phyloP scores from a whole-genome alignment of 768 basidiomycete species.

The Boletus huronensis region DNA sequence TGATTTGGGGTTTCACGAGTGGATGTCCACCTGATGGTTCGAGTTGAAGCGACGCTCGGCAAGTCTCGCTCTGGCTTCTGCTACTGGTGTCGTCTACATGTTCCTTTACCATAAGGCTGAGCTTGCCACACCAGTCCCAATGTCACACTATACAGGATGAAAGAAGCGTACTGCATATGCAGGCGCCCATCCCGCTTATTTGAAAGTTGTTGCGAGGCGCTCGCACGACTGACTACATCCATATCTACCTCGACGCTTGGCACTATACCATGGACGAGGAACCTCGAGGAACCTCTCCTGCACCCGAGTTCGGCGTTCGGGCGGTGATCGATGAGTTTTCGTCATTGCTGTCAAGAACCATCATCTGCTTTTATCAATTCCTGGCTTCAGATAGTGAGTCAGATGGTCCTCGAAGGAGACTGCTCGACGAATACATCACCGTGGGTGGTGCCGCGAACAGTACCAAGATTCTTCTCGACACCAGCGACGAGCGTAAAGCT shows the following conservation, averaged over 20 bases:
- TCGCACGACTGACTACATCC: background rate
- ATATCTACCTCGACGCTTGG: background rate
- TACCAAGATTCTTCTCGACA: constrained; percentile 24
- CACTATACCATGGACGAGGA: constrained; percentile 13
- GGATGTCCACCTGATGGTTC: background rate
- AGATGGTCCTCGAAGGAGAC: constrained; percentile 17
- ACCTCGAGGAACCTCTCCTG: background rate
- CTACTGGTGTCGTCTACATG: background rate
- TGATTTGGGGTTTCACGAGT: background rate
- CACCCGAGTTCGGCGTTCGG: constrained; percentile 16
- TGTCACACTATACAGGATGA: background rate
- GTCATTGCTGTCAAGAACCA: constrained; percentile 18
- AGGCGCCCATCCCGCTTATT: constrained; percentile 9
- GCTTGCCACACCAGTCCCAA: background rate
- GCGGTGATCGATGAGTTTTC: constrained; percentile 24
- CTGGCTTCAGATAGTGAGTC: constrained; percentile 25
- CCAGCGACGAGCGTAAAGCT: constrained; percentile 19
- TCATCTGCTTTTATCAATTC: constrained; percentile 27
- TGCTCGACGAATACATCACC: constrained; percentile 29
- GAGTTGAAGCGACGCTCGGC: background rate
- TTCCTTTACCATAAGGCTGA: background rate
- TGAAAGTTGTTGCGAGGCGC: constrained; percentile 5
- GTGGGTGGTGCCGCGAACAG: constrained; percentile 26
- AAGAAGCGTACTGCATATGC: background rate
- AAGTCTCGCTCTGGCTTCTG: background rate